phyloP scores from a whole-genome alignment of 208 protist species.

The Angomonas desouzai region DNA sequence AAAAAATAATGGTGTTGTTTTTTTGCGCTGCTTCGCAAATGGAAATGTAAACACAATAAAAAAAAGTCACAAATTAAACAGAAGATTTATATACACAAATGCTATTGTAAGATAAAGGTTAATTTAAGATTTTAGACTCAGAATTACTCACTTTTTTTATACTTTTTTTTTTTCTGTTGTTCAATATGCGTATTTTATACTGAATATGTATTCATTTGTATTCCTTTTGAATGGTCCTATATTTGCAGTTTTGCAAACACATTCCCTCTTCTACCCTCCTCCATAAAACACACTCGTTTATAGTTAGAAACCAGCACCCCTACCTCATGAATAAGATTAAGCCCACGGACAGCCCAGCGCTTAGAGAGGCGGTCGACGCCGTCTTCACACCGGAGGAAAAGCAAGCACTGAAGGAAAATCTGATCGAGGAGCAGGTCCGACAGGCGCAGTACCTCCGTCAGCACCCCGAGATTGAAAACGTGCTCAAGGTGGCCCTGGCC shows the following conservation, averaged over 20 bases:
- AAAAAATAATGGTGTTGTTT: no score
- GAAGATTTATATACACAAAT: conserved; percentile 8
- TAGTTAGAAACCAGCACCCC: no score
- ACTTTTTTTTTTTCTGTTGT: conserved; percentile 11
- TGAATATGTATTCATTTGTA: conserved; percentile 4
- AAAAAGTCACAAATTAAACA: conserved; percentile 13
- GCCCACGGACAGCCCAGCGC: conserved; percentile 12
- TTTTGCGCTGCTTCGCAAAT: conserved; percentile 8
- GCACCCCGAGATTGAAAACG: conserved; percentile 70
- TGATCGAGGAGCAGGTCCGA: conserved; percentile 59
- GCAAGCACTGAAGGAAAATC: conserved; percentile 38
- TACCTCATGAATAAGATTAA: conserved; percentile 5
- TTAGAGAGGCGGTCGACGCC: conserved; percentile 47
- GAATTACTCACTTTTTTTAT: conserved; percentile 12
- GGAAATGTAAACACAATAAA: conserved; percentile 12
- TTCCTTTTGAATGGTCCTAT: background rate
- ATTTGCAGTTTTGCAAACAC: background rate
- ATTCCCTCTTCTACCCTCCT: background rate
- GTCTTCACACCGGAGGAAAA: conserved; percentile 69
- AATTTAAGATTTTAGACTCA: conserved; percentile 12
- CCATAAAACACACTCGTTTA: background rate
- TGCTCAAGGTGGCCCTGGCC: conserved; percentile 49
- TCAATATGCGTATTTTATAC: conserved; percentile 7
- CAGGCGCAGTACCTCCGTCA: conserved; percentile 80
- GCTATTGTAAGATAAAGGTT: conserved; percentile 1